phyloP scores from a whole-genome alignment of 495 filamentous ascomycete species.

The Recurvomyces mirabilis region DNA sequence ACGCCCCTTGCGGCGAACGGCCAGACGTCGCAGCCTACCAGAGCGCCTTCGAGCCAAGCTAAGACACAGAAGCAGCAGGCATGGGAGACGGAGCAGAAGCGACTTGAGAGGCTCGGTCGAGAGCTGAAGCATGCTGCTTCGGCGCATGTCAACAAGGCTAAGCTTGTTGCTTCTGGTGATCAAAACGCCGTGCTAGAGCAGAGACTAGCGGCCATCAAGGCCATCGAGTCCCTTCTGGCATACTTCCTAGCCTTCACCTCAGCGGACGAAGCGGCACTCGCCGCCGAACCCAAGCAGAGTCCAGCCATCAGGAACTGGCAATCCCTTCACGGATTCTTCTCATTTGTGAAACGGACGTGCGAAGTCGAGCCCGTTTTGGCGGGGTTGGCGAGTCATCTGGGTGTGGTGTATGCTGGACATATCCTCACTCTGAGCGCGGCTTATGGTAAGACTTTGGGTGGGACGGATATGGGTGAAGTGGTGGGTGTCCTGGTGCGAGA shows the following conservation, averaged over 20 bases:
- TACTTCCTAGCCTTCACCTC: conserved; percentile 20
- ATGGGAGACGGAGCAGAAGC: conserved; percentile 16
- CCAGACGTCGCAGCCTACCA: conserved; percentile 1
- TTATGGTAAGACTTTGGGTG: background rate
- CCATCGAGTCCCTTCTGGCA: conserved; percentile 17
- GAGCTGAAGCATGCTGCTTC: conserved; percentile 19
- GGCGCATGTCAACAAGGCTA: conserved; percentile 5
- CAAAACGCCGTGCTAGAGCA: conserved; percentile 5
- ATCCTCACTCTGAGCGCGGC: conserved; percentile 1
- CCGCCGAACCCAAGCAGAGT: conserved; percentile 11
- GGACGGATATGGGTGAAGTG: background rate
- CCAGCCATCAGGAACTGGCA: conserved; percentile 5
- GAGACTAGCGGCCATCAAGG: conserved; percentile 16
- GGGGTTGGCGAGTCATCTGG: conserved; percentile 10
- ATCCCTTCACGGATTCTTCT: conserved; percentile 11
- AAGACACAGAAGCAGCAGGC: conserved; percentile 8
- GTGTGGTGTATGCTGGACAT: conserved; percentile 8
- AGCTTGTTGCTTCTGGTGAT: background rate
- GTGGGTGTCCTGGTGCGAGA: conserved; percentile 12
- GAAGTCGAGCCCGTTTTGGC: conserved; percentile 6
- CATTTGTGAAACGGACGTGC: conserved; percentile 14
- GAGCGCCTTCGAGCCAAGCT: background rate
- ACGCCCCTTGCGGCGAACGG: background rate
- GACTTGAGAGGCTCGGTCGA: conserved; percentile 15
- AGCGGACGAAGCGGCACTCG: conserved; percentile 9